Conservation (phyloP, 495 filamentous ascomycete species). For the Podospora didyma region DNA sequence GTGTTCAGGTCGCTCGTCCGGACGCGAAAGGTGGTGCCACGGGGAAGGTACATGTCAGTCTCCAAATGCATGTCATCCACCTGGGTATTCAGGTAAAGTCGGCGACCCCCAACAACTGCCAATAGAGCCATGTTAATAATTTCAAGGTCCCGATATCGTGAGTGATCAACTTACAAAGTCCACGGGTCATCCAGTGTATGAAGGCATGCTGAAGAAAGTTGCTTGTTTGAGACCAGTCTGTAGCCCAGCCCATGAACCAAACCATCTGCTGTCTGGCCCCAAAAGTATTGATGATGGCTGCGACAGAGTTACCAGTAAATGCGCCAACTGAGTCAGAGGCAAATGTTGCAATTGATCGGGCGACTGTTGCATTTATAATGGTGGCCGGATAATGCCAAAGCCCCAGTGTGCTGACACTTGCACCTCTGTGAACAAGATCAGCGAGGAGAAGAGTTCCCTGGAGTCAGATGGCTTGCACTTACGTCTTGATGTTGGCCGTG, state of each 20-base stretch:
- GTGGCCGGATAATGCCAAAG: conserved; percentile 57
- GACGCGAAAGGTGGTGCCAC: conserved; percentile 44
- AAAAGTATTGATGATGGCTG: conserved; percentile 59
- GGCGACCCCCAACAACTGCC: conserved; percentile 47
- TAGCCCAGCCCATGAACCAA: conserved; percentile 54
- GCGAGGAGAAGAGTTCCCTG: not conserved
- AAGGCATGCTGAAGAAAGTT: conserved; percentile 60
- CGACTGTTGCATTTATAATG: conserved; percentile 49
- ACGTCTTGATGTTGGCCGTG: conserved; percentile 45
- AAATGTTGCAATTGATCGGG: conserved; percentile 53
- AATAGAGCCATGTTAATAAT: not conserved
- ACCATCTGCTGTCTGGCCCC: conserved; percentile 58
- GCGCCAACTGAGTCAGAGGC: conserved; percentile 25
- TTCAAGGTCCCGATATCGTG: too few species aligned
- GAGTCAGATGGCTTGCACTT: not conserved
- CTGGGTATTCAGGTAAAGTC: conserved; percentile 56
- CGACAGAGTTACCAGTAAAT: conserved; percentile 32
- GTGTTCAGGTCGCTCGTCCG: conserved; percentile 44
- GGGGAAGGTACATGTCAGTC: conserved; percentile 48
- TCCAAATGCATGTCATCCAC: conserved; percentile 62
- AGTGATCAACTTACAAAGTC: conserved; percentile 30
- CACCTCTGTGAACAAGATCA: conserved; percentile 3
- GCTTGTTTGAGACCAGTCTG: conserved; percentile 52
- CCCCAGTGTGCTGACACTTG: conserved; percentile 29
- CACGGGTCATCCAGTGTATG: conserved; percentile 59